A percentile compares a stretch with the other conserved stretches of the same genome.
phyloP scores from a whole-genome alignment of 805 yeast genomes.

The Yamadazyma scolyti region DNA sequence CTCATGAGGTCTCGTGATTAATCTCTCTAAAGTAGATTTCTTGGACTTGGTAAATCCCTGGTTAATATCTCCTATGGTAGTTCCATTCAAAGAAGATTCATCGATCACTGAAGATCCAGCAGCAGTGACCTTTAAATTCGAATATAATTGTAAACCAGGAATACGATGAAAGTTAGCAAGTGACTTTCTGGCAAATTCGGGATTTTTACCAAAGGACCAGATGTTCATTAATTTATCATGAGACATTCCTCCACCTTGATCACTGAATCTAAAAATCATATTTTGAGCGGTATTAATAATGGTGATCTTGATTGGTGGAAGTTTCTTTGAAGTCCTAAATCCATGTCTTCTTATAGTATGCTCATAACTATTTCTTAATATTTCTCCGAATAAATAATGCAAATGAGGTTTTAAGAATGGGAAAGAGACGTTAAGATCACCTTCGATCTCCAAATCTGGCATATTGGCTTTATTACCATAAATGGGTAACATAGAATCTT shows the following conservation, averaged over 20 bases:
- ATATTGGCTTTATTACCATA: constrained; percentile 51
- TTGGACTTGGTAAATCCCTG: constrained; percentile 22
- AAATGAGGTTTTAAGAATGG: constrained; percentile 85
- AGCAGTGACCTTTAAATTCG: constrained; percentile 38
- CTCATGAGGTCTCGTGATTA: constrained; percentile 71
- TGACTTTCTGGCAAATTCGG: constrained; percentile 55
- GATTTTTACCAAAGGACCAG: constrained; percentile 85
- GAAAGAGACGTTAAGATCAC: constrained; percentile 62
- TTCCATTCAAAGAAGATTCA: constrained; percentile 26
- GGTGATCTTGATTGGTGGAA: constrained; percentile 76
- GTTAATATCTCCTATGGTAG: constrained; percentile 32
- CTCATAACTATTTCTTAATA: constrained; percentile 78
- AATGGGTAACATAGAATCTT: constrained; percentile 45
- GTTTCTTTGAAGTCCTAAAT: constrained; percentile 25
- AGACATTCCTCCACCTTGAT: constrained; percentile 85
- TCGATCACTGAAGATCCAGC: constrained; percentile 36
- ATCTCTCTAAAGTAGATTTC: constrained; percentile 54
- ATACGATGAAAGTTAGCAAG: constrained; percentile 63
- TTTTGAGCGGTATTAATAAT: constrained; percentile 64
- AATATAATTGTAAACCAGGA: constrained; percentile 54
- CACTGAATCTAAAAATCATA: constrained; percentile 76
- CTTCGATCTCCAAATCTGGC: constrained; percentile 78
- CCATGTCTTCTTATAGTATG: constrained; percentile 58
- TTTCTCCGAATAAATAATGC: constrained; percentile 83
- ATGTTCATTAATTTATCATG: constrained; percentile 55